Base-by-base conservation (phyloP, 345 rosid genomes). In the Salix dunnii region DNA sequence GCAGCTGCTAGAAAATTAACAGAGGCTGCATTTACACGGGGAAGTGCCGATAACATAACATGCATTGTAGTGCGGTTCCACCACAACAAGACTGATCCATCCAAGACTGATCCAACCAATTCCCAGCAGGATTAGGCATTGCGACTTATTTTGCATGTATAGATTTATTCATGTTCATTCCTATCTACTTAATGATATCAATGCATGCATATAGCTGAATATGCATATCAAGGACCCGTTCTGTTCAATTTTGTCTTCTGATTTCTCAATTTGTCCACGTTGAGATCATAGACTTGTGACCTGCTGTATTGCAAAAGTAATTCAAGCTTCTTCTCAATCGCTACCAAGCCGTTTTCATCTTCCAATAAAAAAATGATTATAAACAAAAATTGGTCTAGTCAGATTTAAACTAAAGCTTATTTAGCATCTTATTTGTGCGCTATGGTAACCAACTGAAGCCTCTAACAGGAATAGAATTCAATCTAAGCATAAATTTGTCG, bases 31-130 rank as follows among this genome's bases (percentile, higher is more conserved):
- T 92, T 91, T 31, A 77, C 86, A 4, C 91, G 92, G 18, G 97
- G 98, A 77, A 96, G 99, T 68, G 97, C 95, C 12, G 99, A 94
- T 86, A 96, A 96, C 84, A 93, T 96, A 84, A 93, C 99, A 0
- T 96, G 98, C 84, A 91, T 96, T 43, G 98, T 96, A 76, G 99
- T 93, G 81, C 90, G 80, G 82, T 91, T 96, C 85, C 87, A 74
- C 85, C 97, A 87, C 68, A 78, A 74, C 43, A 80, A 84, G 77
- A 84, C 83, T 21, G 85, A 83, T 69, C 60, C 84, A 23, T 76
- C 74, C 38, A 80, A 84, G 78, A 84, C 83, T 20, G 85, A 83
- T 70, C 55, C 83, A 25, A 75, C 74, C 35, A 42, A 77, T 70
- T 68, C 83, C 14, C 78, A 81, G 64, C 75, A 12, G 69, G 84